Conservation (phyloP, 257 asterid species). For the Misopates orontium region DNA sequence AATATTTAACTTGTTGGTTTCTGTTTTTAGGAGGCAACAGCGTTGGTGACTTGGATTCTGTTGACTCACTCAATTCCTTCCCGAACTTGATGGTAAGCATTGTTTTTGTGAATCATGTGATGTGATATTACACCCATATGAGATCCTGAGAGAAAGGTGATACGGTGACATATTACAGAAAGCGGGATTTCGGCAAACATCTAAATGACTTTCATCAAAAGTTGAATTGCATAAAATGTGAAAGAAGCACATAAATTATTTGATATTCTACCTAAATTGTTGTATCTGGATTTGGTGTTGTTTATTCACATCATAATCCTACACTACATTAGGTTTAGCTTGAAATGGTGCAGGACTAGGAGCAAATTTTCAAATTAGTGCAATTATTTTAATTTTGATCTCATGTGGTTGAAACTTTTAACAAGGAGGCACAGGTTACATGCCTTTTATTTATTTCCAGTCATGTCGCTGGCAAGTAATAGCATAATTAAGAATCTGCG, state of each 20-base stretch:
- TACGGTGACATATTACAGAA: not conserved
- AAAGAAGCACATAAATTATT: not conserved
- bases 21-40: slow-evolving; percentile 69
- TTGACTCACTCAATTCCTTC: slow-evolving; percentile 77
- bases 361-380: not conserved
- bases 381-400: not conserved
- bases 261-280: slow-evolving; percentile 11
- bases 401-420: not conserved
- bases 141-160: not conserved
- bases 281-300: slow-evolving; percentile 9
- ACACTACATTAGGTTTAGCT: not conserved
- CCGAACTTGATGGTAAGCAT: slow-evolving; percentile 76
- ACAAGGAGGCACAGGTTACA: not conserved
- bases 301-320: slow-evolving; percentile 1
- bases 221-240: not conserved
- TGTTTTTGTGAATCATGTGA: slow-evolving; percentile 5
- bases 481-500: not conserved
- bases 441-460: slow-evolving; percentile 5
- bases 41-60: slow-evolving; percentile 65
- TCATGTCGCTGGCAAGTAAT: slow-evolving; percentile 3
- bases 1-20: slow-evolving; percentile 27
- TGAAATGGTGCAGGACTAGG: not conserved
- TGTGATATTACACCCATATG: slow-evolving; percentile 4
- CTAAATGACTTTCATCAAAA: slow-evolving; percentile 14
- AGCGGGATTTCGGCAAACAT: not conserved